phyloP scores from a whole-genome alignment of 257 asterid genomes.

The Nicotiana knightiana region DNA sequence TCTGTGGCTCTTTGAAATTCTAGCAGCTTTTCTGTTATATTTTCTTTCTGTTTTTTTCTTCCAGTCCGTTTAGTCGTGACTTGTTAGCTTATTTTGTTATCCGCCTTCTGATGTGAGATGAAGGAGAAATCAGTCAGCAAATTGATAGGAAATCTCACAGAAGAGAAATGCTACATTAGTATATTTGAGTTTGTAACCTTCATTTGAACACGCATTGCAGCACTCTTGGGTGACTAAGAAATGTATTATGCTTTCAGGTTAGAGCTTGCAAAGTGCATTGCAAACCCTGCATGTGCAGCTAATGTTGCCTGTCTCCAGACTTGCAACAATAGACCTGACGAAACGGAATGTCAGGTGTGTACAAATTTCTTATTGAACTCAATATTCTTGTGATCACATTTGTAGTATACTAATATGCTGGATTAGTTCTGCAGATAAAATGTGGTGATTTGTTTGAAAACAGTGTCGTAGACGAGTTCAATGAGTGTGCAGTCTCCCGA shows the following conservation, averaged over 20 bases:
- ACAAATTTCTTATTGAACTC: background rate
- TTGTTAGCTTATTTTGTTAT: background rate
- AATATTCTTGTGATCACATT: background rate
- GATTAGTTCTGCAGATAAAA: conserved; percentile 56
- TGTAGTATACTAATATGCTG: background rate
- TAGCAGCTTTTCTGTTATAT: too few relatives aligned
- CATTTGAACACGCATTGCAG: background rate
- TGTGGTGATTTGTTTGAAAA: conserved; percentile 94
- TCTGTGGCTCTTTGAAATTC: too few relatives aligned
- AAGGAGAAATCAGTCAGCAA: background rate
- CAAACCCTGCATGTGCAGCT: conserved; percentile 95
- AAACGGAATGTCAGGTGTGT: conserved; percentile 92
- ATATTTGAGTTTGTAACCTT: background rate
- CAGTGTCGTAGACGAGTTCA: conserved; percentile 82
- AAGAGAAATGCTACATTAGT: background rate
- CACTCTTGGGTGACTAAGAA: background rate
- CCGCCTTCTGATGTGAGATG: background rate
- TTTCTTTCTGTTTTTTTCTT: too few relatives aligned
- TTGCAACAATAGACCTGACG: conserved; percentile 92
- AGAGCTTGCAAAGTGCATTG: conserved; percentile 85
- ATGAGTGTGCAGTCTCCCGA: conserved; percentile 93
- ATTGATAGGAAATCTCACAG: background rate
- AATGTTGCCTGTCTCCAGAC: conserved; percentile 93
- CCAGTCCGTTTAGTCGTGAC: background rate
- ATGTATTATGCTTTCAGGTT: conserved; percentile 36